Percentiles rank a stretch among this genome's conserved stretches.
Conservation (phyloP, 768 basidiomycete species). For the Mycena kentingensis region DNA sequence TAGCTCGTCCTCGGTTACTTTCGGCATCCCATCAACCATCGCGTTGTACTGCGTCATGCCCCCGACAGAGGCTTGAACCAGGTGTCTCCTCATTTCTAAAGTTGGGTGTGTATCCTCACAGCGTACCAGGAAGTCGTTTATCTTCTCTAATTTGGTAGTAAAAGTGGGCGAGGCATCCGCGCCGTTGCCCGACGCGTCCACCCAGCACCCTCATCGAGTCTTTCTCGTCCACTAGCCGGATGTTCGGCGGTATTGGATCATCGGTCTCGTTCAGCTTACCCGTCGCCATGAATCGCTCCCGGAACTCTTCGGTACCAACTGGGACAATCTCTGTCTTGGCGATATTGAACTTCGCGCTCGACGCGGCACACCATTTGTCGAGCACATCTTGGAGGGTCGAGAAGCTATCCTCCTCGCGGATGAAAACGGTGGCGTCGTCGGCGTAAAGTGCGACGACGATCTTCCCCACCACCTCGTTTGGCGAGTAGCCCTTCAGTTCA, state of each 20-base stretch:
- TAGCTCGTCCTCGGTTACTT: slow-evolving; percentile 6
- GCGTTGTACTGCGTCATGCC: slow-evolving; percentile 39
- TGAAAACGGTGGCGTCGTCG: slow-evolving; percentile 43
- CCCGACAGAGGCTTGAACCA: slow-evolving; percentile 30
- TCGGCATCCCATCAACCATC: slow-evolving; percentile 39
- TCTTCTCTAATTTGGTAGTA: slow-evolving; percentile 29
- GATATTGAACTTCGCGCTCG: slow-evolving; percentile 44
- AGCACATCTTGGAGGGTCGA: slow-evolving; percentile 31
- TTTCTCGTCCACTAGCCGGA: slow-evolving; percentile 32
- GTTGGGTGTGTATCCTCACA: slow-evolving; percentile 34
- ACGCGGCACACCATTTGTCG: slow-evolving; percentile 40
- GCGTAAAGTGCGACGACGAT: slow-evolving; percentile 40
- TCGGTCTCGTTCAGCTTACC: slow-evolving; percentile 5
- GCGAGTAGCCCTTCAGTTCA: slow-evolving; percentile 28
- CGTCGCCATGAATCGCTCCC: slow-evolving; percentile 4
- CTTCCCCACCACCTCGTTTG: slow-evolving; percentile 15
- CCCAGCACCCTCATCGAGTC: slow-evolving; percentile 33
- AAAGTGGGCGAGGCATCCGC: slow-evolving; percentile 25
- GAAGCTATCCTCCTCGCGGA: slow-evolving; percentile 32
- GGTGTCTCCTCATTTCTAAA: slow-evolving; percentile 26
- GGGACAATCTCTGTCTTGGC: slow-evolving; percentile 44
- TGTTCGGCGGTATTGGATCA: slow-evolving; percentile 15
- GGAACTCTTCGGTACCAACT: slow-evolving; percentile 27
- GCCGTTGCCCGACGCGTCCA: slow-evolving; percentile 32
- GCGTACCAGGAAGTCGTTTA: slow-evolving; percentile 16